phyloP scores from a whole-genome alignment of 208 protist species.

The Crithidia bombi region DNA sequence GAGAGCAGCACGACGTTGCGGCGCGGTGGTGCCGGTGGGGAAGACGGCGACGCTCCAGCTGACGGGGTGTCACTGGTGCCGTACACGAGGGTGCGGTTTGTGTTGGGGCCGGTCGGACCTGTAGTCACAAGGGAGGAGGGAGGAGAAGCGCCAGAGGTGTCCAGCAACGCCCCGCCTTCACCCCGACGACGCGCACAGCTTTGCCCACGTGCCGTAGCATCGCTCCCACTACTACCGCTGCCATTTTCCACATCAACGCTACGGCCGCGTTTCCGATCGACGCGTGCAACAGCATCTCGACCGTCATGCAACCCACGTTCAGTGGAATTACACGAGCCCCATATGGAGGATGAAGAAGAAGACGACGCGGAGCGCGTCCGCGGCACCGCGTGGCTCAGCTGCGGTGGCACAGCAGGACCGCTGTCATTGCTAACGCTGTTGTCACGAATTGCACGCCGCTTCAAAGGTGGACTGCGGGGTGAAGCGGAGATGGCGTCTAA shows the following conservation, averaged over 20 bases:
- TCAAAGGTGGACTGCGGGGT: conserved; percentile 9
- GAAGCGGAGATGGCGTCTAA: neutral
- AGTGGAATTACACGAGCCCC: neutral
- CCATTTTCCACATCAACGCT: neutral
- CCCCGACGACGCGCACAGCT: neutral
- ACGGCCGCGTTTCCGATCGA: conserved; percentile 14
- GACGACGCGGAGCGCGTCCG: neutral
- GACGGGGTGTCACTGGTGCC: conserved; percentile 2
- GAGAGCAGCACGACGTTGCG: conserved; percentile 36
- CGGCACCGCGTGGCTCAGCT: neutral
- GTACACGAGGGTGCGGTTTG: conserved; percentile 24
- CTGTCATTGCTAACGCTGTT: neutral
- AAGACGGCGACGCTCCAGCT: neutral
- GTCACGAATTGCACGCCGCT: conserved; percentile 14
- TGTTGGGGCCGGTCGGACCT: neutral
- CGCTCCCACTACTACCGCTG: neutral
- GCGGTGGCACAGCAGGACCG: neutral
- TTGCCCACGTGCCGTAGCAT: neutral
- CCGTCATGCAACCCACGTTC: neutral
- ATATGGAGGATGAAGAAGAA: neutral
- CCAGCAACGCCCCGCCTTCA: neutral
- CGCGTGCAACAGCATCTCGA: neutral
- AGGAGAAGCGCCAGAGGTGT: neutral
- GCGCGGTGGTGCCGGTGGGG: conserved; percentile 25
- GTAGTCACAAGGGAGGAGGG: neutral